These are phyloP conservation scores for Talaromyces sp. DNA, from an alignment of 2,329 filamentous ascomycete species.

Conservation along the genomic window DNA sequence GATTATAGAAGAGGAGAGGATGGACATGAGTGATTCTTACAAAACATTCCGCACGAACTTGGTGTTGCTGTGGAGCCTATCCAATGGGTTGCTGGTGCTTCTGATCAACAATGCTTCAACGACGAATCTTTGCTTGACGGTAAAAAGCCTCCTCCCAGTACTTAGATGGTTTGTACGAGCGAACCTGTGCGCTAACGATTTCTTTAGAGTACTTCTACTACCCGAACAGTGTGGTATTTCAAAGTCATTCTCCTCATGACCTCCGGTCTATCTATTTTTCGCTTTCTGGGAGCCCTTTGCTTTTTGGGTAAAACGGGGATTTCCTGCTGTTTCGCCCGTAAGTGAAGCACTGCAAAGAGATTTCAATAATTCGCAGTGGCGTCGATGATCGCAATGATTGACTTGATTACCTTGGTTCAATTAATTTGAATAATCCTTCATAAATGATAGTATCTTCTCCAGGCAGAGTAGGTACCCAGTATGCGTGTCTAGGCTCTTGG, in stretches of 20 bases:
- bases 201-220: constrained; percentile 3
- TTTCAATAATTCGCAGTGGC: too few relatives aligned
- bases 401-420: too few relatives aligned
- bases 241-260: constrained; percentile 15
- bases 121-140: neutral
- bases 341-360: too few relatives aligned
- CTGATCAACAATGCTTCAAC: neutral
- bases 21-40: constrained; percentile 4
- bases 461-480: too few relatives aligned
- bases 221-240: neutral
- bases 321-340: constrained; percentile 12
- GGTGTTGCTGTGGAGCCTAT: constrained; percentile 3
- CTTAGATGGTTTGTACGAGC: too few relatives aligned
- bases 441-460: too few relatives aligned
- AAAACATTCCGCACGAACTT: constrained; percentile 7
- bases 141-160: neutral
- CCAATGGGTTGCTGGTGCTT: neutral
- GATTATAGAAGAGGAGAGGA: neutral
- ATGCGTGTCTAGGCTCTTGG: too few relatives aligned
- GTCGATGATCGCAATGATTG: too few relatives aligned
- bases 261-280: constrained; percentile 21
- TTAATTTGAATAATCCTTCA: too few relatives aligned
- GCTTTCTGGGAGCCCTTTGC: constrained; percentile 17
- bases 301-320: constrained; percentile 17
- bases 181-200: neutral